Evolutionary conservation across 768 basidiomycete genomes (phyloP), one percentile per base, ranked within the genome.

Genomic region (Russula sp.): DNA sequence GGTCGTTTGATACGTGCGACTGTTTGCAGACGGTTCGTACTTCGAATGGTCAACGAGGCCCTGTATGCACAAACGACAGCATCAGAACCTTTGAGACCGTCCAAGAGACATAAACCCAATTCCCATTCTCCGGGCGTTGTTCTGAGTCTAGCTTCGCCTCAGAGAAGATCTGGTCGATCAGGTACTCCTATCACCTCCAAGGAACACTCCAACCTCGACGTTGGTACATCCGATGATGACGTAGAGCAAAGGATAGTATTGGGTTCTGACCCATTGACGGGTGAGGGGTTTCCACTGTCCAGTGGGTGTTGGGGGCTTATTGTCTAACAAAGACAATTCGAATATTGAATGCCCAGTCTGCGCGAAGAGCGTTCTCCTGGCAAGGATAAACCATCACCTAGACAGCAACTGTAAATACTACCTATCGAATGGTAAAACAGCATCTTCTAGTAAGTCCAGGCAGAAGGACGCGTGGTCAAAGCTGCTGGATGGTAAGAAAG

Each of bases 341-440:
- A 58, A 16, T 39, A 43, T 59, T 22, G 57, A 56, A 47, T 59
- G 57, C 54, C 57, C 65, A 8, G 42, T 58, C 29, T 59, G 61
- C 45, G 43, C 16, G 9, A 64, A 64, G 16, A 58, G 56, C 1
- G 65, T 76, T 29, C 68, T 69, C 3, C 66, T 73, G 20, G 56
- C 66, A 10, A 58, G 56, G 16, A 73, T 77, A 46, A 73, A 75
- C 16, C 50, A 66, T 7, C 76, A 77, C 50, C 64, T 77, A 41
- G 75, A 77, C 42, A 67, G 69, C 59, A 69, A 70, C 1, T 77
- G 75, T 52, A 69, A 65, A 55, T 36, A 16, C 29, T 54, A 60
- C 22, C 32, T 34, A 13, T 61, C 49, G n/a, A n/a, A 41, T 49
- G 39, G 20, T 20, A 54, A 51, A 18, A 54, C 48, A 22, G 49